Percentiles rank a stretch among this genome's conserved stretches.
These are phyloP conservation scores for Coniochaeta hoffmannii DNA, from an alignment of 2,329 filamentous ascomycete genomes.

Conservation along the genomic window DNA sequence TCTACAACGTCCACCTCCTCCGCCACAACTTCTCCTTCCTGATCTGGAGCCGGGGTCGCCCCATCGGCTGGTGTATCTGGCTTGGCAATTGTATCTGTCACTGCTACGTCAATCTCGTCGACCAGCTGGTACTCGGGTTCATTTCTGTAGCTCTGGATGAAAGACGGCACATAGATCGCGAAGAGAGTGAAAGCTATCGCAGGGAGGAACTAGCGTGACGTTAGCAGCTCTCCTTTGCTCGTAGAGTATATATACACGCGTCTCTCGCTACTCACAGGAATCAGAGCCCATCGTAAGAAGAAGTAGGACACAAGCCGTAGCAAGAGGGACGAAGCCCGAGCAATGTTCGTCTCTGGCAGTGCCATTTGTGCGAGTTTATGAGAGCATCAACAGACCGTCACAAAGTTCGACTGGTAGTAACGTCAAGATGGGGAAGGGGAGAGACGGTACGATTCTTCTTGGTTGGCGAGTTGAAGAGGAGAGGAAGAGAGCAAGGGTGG, in stretches of 20 bases:
- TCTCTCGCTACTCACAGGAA: conserved; percentile 22
- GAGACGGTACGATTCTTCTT: neutral
- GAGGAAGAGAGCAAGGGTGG: neutral
- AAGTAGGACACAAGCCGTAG: conserved; percentile 7
- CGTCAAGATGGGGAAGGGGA: neutral
- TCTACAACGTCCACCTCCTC: conserved; percentile 56
- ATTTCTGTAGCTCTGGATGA: conserved; percentile 49
- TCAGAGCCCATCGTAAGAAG: conserved; percentile 17
- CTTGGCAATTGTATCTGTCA: conserved; percentile 37
- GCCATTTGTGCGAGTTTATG: neutral
- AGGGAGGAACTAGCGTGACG: conserved; percentile 12
- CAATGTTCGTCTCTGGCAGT: neutral
- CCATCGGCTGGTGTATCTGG: neutral
- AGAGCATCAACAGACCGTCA: neutral
- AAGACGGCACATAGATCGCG: conserved; percentile 58
- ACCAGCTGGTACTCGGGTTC: conserved; percentile 51
- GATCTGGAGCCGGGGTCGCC: conserved; percentile 7
- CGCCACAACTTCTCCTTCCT: conserved; percentile 26
- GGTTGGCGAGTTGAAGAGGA: neutral
- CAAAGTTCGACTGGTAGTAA: neutral
- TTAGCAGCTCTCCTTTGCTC: conserved; percentile 6
- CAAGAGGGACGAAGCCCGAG: neutral
- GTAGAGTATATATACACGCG: neutral
- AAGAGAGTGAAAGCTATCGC: conserved; percentile 51
- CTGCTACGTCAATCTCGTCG: conserved; percentile 49